Conservation (phyloP, 345 rosid species). For the Murraya paniculata region DNA sequence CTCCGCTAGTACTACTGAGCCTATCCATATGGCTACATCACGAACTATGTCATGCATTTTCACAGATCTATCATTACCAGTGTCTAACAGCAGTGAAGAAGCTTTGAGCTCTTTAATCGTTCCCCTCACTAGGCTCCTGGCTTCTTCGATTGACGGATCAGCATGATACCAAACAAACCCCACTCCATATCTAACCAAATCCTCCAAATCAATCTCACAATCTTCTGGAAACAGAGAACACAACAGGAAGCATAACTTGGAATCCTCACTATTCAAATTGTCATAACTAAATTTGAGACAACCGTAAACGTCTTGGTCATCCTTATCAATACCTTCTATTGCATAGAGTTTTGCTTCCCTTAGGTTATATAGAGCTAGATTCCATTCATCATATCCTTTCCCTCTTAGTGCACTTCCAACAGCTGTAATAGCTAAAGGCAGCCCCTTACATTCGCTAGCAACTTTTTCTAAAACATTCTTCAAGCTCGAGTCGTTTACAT, state of each 20-base stretch:
- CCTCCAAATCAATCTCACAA: neutral
- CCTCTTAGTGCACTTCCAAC: neutral
- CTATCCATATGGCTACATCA: neutral
- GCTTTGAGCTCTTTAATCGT: neutral
- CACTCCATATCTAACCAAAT: neutral
- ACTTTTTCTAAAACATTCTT: fast-evolving
- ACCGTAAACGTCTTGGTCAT: neutral
- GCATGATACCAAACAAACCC: neutral
- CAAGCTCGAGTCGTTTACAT: fast-evolving
- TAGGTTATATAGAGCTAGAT: neutral
- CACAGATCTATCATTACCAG: neutral
- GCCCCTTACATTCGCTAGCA: neutral
- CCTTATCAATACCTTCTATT: neutral
- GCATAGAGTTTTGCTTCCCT: neutral
- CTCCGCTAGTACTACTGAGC: neutral
- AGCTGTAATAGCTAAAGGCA: neutral
- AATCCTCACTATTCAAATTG: neutral
- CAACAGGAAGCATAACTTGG: neutral
- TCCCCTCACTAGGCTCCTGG: neutral
- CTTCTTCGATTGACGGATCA: neutral
- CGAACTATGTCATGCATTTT: constrained; percentile 14
- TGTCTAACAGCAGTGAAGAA: neutral
- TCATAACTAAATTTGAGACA: neutral
- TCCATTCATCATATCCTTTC: neutral
- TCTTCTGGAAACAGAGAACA: constrained; percentile 17